phyloP scores from a whole-genome alignment of 441 rosid genomes.

The Adansonia grandidieri region DNA sequence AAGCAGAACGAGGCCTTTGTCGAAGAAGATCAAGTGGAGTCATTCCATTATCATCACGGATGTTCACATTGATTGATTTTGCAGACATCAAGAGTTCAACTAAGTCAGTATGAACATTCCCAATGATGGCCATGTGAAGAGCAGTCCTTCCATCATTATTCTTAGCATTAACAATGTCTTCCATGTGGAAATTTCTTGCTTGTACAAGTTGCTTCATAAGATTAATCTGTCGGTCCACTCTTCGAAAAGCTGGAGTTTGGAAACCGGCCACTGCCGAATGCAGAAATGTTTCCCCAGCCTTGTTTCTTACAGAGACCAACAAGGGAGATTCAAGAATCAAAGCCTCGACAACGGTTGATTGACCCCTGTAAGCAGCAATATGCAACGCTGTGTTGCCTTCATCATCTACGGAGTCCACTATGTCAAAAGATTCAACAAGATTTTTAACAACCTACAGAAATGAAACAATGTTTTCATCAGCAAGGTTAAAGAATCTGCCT shows the following conservation, averaged over 20 bases:
- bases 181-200: constrained; percentile 39
- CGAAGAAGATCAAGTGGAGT: constrained; percentile 87
- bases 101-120: constrained; percentile 71
- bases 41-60: constrained; percentile 66
- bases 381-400: constrained; percentile 85
- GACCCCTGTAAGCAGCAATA: constrained; percentile 78
- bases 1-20: constrained; percentile 67
- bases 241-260: constrained; percentile 68
- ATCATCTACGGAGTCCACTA: constrained; percentile 55
- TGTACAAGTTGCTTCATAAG: constrained; percentile 68
- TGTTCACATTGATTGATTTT: constrained; percentile 63
- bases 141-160: constrained; percentile 78
- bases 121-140: constrained; percentile 79
- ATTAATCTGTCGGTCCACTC: constrained; percentile 79
- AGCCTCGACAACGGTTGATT: constrained; percentile 64
- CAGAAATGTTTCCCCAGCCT: constrained; percentile 82
- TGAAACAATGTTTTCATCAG: not conserved
- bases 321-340: constrained; percentile 64
- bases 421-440: constrained; percentile 53
- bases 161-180: constrained; percentile 60
- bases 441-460: constrained; percentile 65
- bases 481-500: not conserved
- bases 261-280: constrained; percentile 81
- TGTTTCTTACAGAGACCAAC: constrained; percentile 54
- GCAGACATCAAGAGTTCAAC: constrained; percentile 86